phyloP scores from a whole-genome alignment of 805 yeast genomes.

The Ogataea populi-albae region DNA sequence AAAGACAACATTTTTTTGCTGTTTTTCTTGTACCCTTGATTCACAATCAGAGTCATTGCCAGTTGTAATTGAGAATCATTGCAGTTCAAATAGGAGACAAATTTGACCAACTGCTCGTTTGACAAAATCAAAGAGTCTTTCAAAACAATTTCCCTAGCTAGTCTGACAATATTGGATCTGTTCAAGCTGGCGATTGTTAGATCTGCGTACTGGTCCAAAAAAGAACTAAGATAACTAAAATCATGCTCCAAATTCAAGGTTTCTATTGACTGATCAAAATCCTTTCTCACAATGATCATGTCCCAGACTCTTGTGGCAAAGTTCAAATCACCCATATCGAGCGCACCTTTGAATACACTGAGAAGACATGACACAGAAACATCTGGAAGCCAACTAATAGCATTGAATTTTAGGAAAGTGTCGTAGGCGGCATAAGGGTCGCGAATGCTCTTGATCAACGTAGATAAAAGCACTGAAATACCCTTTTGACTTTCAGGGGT shows the following conservation, averaged over 20 bases:
- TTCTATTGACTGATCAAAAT: slow-evolving; percentile 27
- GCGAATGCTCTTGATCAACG: slow-evolving; percentile 25
- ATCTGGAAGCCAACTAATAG: slow-evolving; percentile 34
- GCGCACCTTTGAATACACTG: slow-evolving; percentile 23
- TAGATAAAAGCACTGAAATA: slow-evolving; percentile 24
- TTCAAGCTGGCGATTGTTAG: slow-evolving; percentile 20
- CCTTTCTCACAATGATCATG: slow-evolving; percentile 29
- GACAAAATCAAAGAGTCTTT: slow-evolving; percentile 28
- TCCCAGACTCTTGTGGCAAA: slow-evolving; percentile 32
- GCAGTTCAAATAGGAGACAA: slow-evolving; percentile 25
- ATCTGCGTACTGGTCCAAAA: slow-evolving; percentile 24
- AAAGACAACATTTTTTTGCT: slow-evolving; percentile 11
- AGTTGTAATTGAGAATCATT: slow-evolving; percentile 17
- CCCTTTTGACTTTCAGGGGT: slow-evolving; percentile 7
- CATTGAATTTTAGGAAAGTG: slow-evolving; percentile 27
- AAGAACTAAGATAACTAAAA: slow-evolving; percentile 16
- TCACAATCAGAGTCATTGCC: slow-evolving; percentile 24
- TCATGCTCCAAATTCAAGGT: slow-evolving; percentile 14
- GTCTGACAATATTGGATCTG: slow-evolving; percentile 25
- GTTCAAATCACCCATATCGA: slow-evolving; percentile 21
- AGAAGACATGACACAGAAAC: slow-evolving; percentile 27
- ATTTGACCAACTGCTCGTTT: slow-evolving; percentile 21
- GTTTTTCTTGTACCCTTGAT: slow-evolving; percentile 33
- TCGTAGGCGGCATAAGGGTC: slow-evolving; percentile 27
- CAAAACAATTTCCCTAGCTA: slow-evolving; percentile 29